Base-by-base conservation (phyloP, 176 grass and related monocot genomes). In the Triticum urartu region DNA sequence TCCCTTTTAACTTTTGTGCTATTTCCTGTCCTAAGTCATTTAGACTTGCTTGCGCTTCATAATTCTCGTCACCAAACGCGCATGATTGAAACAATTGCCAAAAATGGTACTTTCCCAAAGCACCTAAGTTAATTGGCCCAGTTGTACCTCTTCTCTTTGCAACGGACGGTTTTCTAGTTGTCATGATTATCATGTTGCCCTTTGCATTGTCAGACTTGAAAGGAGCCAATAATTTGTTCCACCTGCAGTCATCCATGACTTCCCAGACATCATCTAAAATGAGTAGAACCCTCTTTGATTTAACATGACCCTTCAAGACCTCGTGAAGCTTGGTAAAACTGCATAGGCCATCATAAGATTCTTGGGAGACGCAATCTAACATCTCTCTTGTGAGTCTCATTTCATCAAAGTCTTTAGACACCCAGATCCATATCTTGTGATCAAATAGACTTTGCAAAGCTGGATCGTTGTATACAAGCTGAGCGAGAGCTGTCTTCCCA, bases 241-340 rank as follows among this genome's bases (percentile, higher is more conserved):
- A 81, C 39, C 1, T 11, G 1, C 1, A 1, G 17, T 50, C 26
- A 36, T 75, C 21, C 25, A 75, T 59, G 20, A 4, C 20, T 0
- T 68, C 21, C 84, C 89, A 91, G 0, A 91, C 25, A 75, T 87
- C 80, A 74, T 91, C 89, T 3, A 91, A 76, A 20, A 86, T 5
- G 2, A 86, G 59, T 5, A 91, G 58, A 60, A 32, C 35, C 8
- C 69, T 87, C 8, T 65, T 80, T 0, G 3, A 9, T 7, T 26
- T 33, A 17, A 87, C 5, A 43, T n/a, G 9, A 22, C 2, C 22
- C 9, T n/a, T 20, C 30, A 78, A 75, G 40, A 43, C 25, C 39
- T 69, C 50, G 13, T 80, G 89, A 13, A 84, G 75, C 9, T 25
- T 62, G 0, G 68, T 0, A 18, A 87, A 65, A 3, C 40, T 81